These are phyloP conservation scores for Nitzschia sp. DNA, from an alignment of 108 stramenopile genomes.

Conservation along the genomic window DNA sequence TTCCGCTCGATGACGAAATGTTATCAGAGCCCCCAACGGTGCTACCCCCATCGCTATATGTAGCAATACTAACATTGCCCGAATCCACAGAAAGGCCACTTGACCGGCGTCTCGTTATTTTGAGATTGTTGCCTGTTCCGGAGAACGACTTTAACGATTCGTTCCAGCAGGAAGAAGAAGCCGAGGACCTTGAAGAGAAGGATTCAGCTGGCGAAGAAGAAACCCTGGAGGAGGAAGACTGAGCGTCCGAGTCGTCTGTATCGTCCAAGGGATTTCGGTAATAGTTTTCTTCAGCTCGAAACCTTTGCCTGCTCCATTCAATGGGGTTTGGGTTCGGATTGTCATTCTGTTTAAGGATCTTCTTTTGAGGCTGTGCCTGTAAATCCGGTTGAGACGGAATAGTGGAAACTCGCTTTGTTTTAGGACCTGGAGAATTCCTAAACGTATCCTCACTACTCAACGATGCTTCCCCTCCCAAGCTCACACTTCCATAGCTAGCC, in stretches of 20 bases:
- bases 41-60: constrained; percentile 1
- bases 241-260: neutral
- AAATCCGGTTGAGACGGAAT: constrained; percentile 4
- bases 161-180: neutral
- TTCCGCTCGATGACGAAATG: neutral
- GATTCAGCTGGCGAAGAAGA: neutral
- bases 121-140: neutral
- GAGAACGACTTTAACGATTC: neutral
- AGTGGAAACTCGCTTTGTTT: neutral
- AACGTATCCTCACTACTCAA: constrained; percentile 18
- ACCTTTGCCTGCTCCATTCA: neutral
- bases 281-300: neutral
- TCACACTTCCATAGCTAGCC: constrained; percentile 20
- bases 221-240: neutral
- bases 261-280: neutral
- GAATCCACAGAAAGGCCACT: neutral
- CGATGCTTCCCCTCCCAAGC: constrained; percentile 11
- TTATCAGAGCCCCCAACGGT: too few relatives aligned
- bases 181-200: neutral
- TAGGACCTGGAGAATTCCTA: neutral
- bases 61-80: constrained; percentile 10
- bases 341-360: constrained; percentile 10
- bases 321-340: constrained; percentile 19
- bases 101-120: too few relatives aligned
- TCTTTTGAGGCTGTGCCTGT: constrained; percentile 3